Evolutionary conservation across 83 land plant species (phyloP), one percentile per base, ranked within the genome.

Genomic region (Picea abies): DNA sequence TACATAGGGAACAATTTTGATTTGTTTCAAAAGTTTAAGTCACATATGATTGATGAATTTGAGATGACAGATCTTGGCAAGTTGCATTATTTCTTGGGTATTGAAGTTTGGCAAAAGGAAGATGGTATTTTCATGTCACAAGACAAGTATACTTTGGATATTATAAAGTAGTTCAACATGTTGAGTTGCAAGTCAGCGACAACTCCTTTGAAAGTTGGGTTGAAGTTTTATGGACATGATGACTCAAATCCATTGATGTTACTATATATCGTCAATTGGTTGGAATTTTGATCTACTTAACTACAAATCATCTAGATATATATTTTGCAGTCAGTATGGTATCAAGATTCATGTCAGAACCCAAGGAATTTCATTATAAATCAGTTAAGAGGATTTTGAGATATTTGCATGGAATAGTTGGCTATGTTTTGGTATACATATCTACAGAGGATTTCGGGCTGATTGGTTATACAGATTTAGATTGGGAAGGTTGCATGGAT

Each of bases 51-150:
- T 75, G 23, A 32, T 26, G 76, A 19, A 3, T 80, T 79, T 64
- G 77, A 85, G 35, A 85, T 85, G 90, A 82, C 41, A 63, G 79
- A 88, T 49, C 25, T 89, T 3, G 84, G 86, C 32, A 1, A 76
- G 15, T 63, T 89, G 63, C 3, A 78, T 23, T 86, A 67, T 37
- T 83, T 85, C 37, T 83, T 86, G 39, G 82, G 76, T 17, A 78
- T 81, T 11, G 60, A 81, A 41, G 23, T 79, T 3, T 69, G 19
- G 49, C 76, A 85, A 78, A 17, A 3, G 0, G n/a, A 60, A 17
- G 16, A 79, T 76, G 84, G 63, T 19, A 77, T 80, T 22, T 83
- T 83, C 63, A 80, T 83, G 4, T 16, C 37, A 26, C 85, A 85
- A 44, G 80, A 56, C 65, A 83, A 83, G 41, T 85, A 83, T 77